Evolutionary conservation across 1,139 yeast species (phyloP), one percentile per base, ranked within the genome.

Genomic region (Yamadazyma kanchanaburiensis): DNA sequence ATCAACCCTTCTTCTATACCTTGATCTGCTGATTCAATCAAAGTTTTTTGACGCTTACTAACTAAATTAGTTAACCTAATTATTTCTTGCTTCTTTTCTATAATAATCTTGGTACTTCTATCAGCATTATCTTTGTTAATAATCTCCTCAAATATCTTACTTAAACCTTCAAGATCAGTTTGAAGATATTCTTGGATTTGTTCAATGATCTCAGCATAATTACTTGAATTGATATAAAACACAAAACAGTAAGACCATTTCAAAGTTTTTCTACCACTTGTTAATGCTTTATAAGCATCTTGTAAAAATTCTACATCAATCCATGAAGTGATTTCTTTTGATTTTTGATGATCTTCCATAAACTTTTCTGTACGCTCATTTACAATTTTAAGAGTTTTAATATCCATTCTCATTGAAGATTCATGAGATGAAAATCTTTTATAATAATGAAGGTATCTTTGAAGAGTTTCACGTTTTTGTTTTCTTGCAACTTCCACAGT

Each of bases 211-310:
- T 72, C 70, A 5, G 76, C 68, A 42, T 66, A 64, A 35, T 72
- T 64, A 25, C 68, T 60, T 21, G 60, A 60, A 24, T 68, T 68
- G 24, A 87, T 64, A 51, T 80, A 86, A 49, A 62, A 91, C 3
- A 87, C 81, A 51, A 87, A 74, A 5, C 89, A 88, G 56, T 86
- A 89, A 0, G 96, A 80, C 97, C 97, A 91, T 58, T 87, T 85
- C 31, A 91, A 63, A 2, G 89, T 77, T 28, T 79, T 78, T 35
- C 97, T 67, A 2, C 95, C 86, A 33, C 70, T 73, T 22, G 80
- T 66, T 33, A 88, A 60, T 2, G 75, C 71, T 27, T 70, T 67
- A 34, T 83, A 80, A 27, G 91, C 79, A 38, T 83, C 94, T 6
- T 80, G 74, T 31, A 88, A 66, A 50, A 84, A 89, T 48, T 86